Base-by-base conservation (phyloP, 2,329 filamentous ascomycete species). In the Cordyceps farinosa region DNA sequence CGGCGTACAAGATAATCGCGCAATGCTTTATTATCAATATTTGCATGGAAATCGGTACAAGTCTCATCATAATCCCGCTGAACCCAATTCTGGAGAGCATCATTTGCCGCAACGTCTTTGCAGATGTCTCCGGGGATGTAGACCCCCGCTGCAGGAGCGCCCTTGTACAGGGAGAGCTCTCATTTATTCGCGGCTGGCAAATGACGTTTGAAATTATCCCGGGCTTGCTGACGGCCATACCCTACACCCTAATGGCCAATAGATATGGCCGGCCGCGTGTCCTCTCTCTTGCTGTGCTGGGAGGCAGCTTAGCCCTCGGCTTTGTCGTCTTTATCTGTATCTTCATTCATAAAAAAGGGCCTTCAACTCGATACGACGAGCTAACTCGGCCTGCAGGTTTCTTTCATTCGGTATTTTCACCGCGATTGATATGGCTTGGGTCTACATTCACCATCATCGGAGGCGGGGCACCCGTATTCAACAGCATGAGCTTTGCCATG, bases 181-280 rank as follows among this genome's bases (percentile, higher is more conserved):
- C 56, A 15, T 40, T 51, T 40, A 48, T 60, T 30, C 56, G 48
- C 9, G 56, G 56, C 6, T 60, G 56, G 45, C 45, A 50, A 13
- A 15, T 51, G 32, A 48, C 56, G 10, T 51, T 60, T 40, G 56
- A 48, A 8, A 1, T 60, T 27, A 44, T 60, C 30, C 56, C 45
- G 32, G 56, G 56, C 30, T 30, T 60, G 32, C 42, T 60, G 30
- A 60, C 56, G 3, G 56, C 56, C 44, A 60, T 60, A 30, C 56
- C 32, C n/a, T 60, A 60, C 32, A n/a, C n/a, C 22, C 22, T 51
- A 5, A 40, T 40, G 44, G 45, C 56, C 9, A 51, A 60, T 15
- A 38, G 29, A 51, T 51, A 42, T 40, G 56, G 56, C 17, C 29
- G 56, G 13, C 45, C 17, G 40, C n/a, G 6, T 30, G n/a, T 60